A percentile compares a stretch with the other conserved stretches of the same genome.
Evolutionary conservation across 2,329 filamentous ascomycete genomes (phyloP).

Genomic region (Botrytis fragariae): DNA sequence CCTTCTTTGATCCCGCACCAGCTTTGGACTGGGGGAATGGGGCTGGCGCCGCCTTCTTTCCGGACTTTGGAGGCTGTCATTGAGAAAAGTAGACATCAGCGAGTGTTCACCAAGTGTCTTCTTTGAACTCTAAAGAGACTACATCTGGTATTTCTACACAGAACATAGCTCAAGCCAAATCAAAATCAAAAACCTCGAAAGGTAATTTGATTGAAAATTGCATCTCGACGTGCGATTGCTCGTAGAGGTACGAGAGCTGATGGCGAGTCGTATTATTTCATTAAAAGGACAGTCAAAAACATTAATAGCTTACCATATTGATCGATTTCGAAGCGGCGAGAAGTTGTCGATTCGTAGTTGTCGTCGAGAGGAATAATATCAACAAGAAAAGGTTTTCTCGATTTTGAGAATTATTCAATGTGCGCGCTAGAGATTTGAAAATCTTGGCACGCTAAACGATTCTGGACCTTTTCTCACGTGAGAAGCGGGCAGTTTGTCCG

Average conservation of each 20-base stretch:
- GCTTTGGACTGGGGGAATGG: constrained; percentile 95
- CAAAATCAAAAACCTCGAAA: constrained; percentile 47
- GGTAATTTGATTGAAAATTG: constrained; percentile 35
- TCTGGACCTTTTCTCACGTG: not conserved
- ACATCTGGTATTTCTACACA: constrained; percentile 39
- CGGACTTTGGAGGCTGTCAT: constrained; percentile 98
- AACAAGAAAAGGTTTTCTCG: constrained; percentile 30
- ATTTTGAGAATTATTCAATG: constrained; percentile 17
- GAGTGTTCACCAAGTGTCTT: constrained; percentile 76
- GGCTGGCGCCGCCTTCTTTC: constrained; percentile 97
- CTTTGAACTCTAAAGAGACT: constrained; percentile 90
- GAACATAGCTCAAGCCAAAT: constrained; percentile 63
- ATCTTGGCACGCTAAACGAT: constrained; percentile 29
- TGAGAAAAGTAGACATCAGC: constrained; percentile 99
- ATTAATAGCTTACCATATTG: constrained; percentile 61
- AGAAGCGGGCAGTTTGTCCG: constrained; percentile 18
- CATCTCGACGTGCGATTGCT: constrained; percentile 42
- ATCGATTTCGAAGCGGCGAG: constrained; percentile 44
- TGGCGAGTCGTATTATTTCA: constrained; percentile 37
- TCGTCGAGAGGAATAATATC: constrained; percentile 28
- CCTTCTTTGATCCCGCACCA: constrained; percentile 79
- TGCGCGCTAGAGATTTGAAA: constrained; percentile 26
- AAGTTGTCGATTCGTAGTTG: constrained; percentile 25
- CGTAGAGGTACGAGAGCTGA: constrained; percentile 41
- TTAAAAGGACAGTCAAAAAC: constrained; percentile 31